phyloP scores from a whole-genome alignment of 495 filamentous ascomycete species.

The Sphaerosporella brunnea region DNA sequence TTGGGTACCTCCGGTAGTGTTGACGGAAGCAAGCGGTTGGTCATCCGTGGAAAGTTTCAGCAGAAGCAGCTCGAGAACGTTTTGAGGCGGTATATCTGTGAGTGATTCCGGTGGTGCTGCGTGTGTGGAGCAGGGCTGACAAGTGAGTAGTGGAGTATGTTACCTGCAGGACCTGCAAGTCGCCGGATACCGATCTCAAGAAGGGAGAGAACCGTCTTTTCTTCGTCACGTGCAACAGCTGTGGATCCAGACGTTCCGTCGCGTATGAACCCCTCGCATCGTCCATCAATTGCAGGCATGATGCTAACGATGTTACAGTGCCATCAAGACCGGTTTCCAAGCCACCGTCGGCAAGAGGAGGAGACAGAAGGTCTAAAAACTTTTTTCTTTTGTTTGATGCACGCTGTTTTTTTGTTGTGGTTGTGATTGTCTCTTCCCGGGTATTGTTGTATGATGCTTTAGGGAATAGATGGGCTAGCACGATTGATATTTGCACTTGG shows the following conservation, averaged over 20 bases:
- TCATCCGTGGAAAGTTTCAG: conserved; percentile 98
- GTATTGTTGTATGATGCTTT: too few species aligned
- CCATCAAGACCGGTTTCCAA: conserved; percentile 99
- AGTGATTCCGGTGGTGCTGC: conserved; percentile 22
- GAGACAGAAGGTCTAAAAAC: conserved; percentile 38
- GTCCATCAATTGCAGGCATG: conserved; percentile 4
- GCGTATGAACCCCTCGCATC: conserved; percentile 29
- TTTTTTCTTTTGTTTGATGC: background rate
- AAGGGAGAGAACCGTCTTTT: conserved; percentile 96
- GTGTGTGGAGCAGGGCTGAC: conserved; percentile 12
- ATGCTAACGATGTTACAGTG: conserved; percentile 29
- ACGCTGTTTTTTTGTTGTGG: too few species aligned
- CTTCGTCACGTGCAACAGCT: conserved; percentile 73
- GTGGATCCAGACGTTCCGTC: conserved; percentile 76
- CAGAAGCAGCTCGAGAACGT: conserved; percentile 97
- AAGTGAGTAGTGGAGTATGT: conserved; percentile 68
- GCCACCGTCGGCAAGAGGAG: conserved; percentile 88
- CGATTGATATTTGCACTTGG: too few species aligned
- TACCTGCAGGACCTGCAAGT: conserved; percentile 93
- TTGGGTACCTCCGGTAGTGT: conserved; percentile 90
- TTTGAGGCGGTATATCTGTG: conserved; percentile 81
- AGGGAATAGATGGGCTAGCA: too few species aligned
- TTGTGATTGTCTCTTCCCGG: too few species aligned
- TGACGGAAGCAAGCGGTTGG: conserved; percentile 77
- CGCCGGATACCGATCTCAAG: conserved; percentile 86